Base-by-base conservation (phyloP, 2,329 filamentous ascomycete genomes). In the Pochonia chlamydosporia region DNA sequence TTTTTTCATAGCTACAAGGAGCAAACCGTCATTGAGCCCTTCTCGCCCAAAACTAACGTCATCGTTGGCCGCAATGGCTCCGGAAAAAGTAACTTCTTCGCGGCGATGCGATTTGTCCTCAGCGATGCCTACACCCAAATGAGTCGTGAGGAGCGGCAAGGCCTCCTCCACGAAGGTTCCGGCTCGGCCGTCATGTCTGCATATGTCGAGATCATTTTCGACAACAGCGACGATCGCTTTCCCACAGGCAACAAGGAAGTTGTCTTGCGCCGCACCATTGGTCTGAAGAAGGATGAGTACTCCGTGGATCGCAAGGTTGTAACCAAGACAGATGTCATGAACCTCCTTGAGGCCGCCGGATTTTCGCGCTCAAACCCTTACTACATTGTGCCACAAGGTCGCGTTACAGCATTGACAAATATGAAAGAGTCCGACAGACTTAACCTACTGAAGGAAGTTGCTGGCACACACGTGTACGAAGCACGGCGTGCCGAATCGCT, bases 71-170 rank as follows among this genome's bases (percentile, higher is more conserved):
- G 93, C 74, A 99, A 99, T 83, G 93, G 93, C 56, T 97, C 93
- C 3, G 93, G 93, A 63, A 99, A 99, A 78, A 96, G 90, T 68
- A 99, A 99, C 72, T 99, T 99, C 80, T 99, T 99, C 70, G 92
- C 93, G 44, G 93, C 93, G 39, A 96, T 99, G 68, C 90, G 93
- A 49, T 99, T 99, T 71, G 95, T 97, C 40, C 84, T 99, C 53
- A 93, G 91, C 69, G 93, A 99, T 82, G 89, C 90, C 55, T 99
- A 99, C 70, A 95, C 88, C 39, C 88, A 95, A 66, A 89, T 99
- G 81, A 89, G 87, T 54, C 87, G 92, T 59, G 93, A 99, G 66
- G 92, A 99, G 74, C 89, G 93, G 51, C 90, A 95, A 68, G 90
- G 89, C 25, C 80, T 99, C 30, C 79, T 99, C n/a, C 93, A 99